Percentiles rank a stretch among this genome's conserved stretches.
phyloP scores from a whole-genome alignment of 2,329 filamentous ascomycete species.

The Aspergillus vadensis region DNA sequence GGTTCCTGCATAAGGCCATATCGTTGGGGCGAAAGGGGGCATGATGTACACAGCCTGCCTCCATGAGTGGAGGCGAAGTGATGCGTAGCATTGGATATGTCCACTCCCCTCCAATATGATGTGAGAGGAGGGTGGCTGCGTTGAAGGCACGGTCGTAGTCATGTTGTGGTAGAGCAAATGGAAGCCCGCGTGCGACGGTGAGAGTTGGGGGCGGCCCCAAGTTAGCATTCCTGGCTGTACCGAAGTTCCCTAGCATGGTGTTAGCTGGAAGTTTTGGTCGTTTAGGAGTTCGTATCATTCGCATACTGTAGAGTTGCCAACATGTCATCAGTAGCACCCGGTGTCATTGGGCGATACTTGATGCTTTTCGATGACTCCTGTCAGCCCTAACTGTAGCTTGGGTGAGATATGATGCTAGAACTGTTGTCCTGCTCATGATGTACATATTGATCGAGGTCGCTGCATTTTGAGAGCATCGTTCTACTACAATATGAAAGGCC shows the following conservation, averaged over 20 bases:
- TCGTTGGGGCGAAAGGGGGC: not conserved
- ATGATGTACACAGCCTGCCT: not conserved
- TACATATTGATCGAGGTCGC: too few relatives aligned
- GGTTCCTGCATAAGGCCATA: not conserved
- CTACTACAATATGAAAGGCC: too few relatives aligned
- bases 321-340: not conserved
- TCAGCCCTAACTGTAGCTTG: not conserved
- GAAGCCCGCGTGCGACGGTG: not conserved
- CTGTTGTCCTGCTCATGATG: too few relatives aligned
- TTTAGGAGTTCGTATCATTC: not conserved
- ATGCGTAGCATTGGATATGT: not conserved
- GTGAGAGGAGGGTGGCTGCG: not conserved
- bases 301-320: not conserved
- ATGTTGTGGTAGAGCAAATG: not conserved
- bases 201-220: slow-evolving; percentile 10
- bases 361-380: not conserved
- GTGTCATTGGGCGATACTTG: not conserved
- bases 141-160: not conserved
- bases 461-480: rapidly evolving
- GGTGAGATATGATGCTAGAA: not conserved
- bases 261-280: not conserved
- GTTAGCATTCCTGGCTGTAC: not conserved
- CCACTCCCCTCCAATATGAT: not conserved
- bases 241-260: not conserved
- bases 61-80: not conserved